Conservation (phyloP, 257 asterid genomes). For the Przewalskia tangutica region DNA sequence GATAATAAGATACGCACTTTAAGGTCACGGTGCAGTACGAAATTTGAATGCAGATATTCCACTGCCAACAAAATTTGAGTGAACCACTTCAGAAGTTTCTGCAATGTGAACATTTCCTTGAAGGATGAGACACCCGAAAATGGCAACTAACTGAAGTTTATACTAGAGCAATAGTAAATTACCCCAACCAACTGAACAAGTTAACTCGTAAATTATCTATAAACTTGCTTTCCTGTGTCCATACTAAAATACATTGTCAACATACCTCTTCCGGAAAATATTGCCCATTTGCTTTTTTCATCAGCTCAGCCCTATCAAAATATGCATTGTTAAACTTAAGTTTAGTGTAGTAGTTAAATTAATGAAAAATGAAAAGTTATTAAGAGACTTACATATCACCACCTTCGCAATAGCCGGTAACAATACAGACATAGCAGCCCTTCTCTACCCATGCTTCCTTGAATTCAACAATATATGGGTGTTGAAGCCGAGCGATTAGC, state of each 20-base stretch:
- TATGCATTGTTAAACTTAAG: background rate
- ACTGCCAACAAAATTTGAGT: conserved; percentile 86
- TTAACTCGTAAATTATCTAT: background rate
- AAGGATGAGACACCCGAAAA: conserved; percentile 1
- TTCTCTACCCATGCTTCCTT: conserved; percentile 99
- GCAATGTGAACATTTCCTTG: conserved; percentile 19
- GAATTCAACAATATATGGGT: conserved; percentile 85
- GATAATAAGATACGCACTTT: conserved; percentile 37
- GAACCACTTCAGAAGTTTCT: conserved; percentile 93
- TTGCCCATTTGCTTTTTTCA: conserved; percentile 88
- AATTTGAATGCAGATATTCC: conserved; percentile 92
- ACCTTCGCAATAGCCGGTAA: conserved; percentile 97
- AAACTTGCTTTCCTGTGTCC: background rate
- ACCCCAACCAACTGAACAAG: background rate
- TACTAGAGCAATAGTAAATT: background rate
- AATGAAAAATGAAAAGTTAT: background rate
- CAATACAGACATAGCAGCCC: conserved; percentile 99
- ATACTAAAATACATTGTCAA: background rate
- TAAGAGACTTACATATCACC: conserved; percentile 82
- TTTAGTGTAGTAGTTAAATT: background rate
- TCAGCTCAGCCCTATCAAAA: conserved; percentile 78
- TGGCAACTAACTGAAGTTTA: background rate
- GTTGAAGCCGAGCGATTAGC: conserved; percentile 78
- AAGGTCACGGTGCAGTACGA: conserved; percentile 90
- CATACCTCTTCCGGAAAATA: conserved; percentile 89